Evolutionary conservation across 1,284 basidiomycete species (phyloP).

Genomic region (Leccinum laetum): DNA sequence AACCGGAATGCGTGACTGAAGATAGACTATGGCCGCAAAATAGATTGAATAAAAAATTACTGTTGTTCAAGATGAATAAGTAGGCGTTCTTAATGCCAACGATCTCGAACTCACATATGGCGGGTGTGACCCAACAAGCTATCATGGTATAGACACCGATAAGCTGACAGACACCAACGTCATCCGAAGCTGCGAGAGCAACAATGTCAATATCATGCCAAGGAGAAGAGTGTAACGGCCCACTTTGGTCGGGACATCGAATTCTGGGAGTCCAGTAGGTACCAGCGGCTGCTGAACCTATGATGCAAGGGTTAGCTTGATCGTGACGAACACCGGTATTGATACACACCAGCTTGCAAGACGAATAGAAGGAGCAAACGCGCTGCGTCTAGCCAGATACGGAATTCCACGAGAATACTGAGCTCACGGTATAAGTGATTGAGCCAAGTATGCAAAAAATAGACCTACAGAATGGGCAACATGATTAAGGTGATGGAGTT

Average conservation of each 20-base stretch:
- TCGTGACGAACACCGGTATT: neutral
- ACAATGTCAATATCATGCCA: neutral
- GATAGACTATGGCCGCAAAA: slow-evolving; percentile 36
- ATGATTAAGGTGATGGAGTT: slow-evolving; percentile 49
- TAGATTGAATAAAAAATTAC: slow-evolving; percentile 40
- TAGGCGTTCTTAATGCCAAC: neutral
- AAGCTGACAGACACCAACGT: slow-evolving; percentile 46
- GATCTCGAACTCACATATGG: slow-evolving; percentile 42
- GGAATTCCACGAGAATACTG: slow-evolving; percentile 53
- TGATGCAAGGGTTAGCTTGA: neutral
- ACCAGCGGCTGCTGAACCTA: slow-evolving; percentile 50
- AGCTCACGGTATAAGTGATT: slow-evolving; percentile 3
- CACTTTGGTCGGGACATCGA: slow-evolving; percentile 45
- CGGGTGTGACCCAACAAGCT: slow-evolving; percentile 56
- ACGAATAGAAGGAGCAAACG: slow-evolving; percentile 49
- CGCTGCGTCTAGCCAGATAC: slow-evolving; percentile 57
- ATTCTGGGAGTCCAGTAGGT: slow-evolving; percentile 43
- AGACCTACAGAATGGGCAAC: slow-evolving; percentile 52
- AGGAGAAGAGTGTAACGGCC: slow-evolving; percentile 6
- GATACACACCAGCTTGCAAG: slow-evolving; percentile 48
- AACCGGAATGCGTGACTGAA: slow-evolving; percentile 28
- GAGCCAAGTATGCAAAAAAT: neutral
- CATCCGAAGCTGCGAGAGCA: slow-evolving; percentile 37
- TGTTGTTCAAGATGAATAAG: slow-evolving; percentile 19
- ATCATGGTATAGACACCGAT: slow-evolving; percentile 51